These are phyloP conservation scores for Holtermanniella nyarrowii DNA, from an alignment of 768 basidiomycete genomes.

Conservation along the genomic window DNA sequence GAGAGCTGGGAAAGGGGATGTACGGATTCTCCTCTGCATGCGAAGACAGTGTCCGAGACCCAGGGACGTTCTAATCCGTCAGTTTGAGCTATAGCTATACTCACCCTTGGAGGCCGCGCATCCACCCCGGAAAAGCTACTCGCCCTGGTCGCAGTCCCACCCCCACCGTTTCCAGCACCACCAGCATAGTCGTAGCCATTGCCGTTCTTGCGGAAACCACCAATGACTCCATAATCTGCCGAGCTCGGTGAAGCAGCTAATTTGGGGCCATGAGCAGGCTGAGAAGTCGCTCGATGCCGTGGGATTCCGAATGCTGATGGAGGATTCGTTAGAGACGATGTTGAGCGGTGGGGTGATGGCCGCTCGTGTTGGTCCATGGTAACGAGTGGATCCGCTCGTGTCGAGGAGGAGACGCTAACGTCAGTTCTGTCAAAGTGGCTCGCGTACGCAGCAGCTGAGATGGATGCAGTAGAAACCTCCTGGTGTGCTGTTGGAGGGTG, in stretches of 20 bases:
- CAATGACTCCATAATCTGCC: constrained; percentile 27
- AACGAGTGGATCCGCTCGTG: constrained; percentile 4
- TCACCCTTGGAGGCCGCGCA: constrained; percentile 22
- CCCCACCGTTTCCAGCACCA: not conserved
- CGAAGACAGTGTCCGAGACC: constrained; percentile 22
- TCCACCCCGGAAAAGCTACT: constrained; percentile 34
- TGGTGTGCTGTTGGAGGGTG: too few relatives aligned
- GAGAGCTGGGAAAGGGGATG: too few relatives aligned
- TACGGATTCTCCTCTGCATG: constrained; percentile 25
- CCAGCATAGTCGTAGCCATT: constrained; percentile 13
- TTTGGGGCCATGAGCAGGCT: not conserved
- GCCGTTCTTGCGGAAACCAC: constrained; percentile 24
- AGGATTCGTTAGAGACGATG: not conserved
- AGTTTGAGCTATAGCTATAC: constrained; percentile 4
- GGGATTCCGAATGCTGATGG: not conserved
- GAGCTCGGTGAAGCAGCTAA: not conserved
- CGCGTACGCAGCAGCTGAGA: too few relatives aligned
- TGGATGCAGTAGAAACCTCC: too few relatives aligned
- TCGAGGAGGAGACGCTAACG: too few relatives aligned
- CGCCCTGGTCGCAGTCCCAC: constrained; percentile 30
- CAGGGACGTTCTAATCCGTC: constrained; percentile 13
- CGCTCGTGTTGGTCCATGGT: not conserved
- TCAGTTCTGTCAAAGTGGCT: too few relatives aligned
- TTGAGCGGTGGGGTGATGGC: not conserved
- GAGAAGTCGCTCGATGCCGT: not conserved